These are phyloP conservation scores for Hamamelis virginiana DNA, from an alignment of 164 flowering plant genomes.

Conservation along the genomic window DNA sequence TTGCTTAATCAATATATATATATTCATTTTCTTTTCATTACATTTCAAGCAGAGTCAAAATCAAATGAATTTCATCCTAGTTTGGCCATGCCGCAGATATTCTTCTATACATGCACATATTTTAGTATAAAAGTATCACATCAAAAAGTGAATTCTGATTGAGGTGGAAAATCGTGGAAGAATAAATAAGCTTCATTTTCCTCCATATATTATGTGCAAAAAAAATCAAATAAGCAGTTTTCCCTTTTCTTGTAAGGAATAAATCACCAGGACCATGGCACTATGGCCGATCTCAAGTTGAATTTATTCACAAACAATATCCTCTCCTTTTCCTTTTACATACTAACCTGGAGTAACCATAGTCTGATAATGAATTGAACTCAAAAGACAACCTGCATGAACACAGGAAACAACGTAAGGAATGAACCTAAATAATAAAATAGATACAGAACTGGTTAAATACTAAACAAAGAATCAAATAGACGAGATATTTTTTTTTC, in stretches of 20 bases:
- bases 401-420: background rate
- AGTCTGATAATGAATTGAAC: background rate
- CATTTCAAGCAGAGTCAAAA: too few relatives aligned
- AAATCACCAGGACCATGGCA: background rate
- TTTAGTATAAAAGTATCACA: background rate
- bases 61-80: too few relatives aligned
- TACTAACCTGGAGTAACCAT: background rate
- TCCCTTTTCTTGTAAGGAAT: background rate
- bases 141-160: background rate
- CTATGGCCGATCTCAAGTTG: background rate
- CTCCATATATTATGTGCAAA: constrained; percentile 4
- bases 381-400: background rate
- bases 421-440: background rate
- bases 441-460: background rate
- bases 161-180: background rate
- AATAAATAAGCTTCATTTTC: background rate
- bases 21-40: too few relatives aligned
- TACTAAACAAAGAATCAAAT: background rate
- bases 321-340: background rate
- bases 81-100: too few relatives aligned
- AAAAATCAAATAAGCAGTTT: background rate
- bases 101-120: background rate
- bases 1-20: too few relatives aligned
- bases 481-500: background rate
- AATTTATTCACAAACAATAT: constrained; percentile 1